A percentile compares a stretch with the other conserved stretches of the same genome.
These are phyloP conservation scores for Cordyceps cateniannulata DNA, from an alignment of 2,329 filamentous ascomycete genomes.

Conservation along the genomic window DNA sequence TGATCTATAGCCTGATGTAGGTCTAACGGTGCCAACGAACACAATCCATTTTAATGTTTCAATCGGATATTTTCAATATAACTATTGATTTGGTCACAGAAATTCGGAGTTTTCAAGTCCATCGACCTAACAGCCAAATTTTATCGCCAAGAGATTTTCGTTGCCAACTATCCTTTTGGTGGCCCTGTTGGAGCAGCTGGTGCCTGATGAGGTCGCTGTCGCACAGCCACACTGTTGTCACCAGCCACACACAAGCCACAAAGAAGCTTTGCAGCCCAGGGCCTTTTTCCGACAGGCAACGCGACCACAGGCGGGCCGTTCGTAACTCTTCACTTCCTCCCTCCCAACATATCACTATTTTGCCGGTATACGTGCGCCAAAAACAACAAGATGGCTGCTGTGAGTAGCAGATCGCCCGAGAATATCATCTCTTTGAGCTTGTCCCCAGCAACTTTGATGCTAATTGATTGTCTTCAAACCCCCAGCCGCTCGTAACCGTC, in stretches of 20 bases:
- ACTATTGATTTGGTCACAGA: not conserved
- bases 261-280: constrained; percentile 6
- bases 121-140: not conserved
- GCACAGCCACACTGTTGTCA: constrained; percentile 4
- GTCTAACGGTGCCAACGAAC: no score
- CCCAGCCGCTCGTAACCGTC: constrained; percentile 64
- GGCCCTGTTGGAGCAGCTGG: not conserved
- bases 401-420: constrained; percentile 29
- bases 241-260: constrained; percentile 10
- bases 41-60: no score
- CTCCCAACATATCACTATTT: constrained; percentile 12
- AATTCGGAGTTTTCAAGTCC: no score
- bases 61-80: not conserved
- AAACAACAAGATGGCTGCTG: constrained; percentile 43
- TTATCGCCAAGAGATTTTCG: not conserved
- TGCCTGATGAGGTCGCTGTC: not conserved
- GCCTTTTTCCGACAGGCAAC: constrained; percentile 12
- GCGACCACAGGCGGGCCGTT: not conserved
- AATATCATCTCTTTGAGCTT: not conserved
- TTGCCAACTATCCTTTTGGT: not conserved
- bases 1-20: no score
- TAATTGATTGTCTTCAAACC: constrained; percentile 17
- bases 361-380: constrained; percentile 16
- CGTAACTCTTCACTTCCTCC: not conserved
- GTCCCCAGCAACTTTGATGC: not conserved